Percentiles rank a stretch among this genome's conserved stretches.
phyloP scores from a whole-genome alignment of 1,284 basidiomycete species.

The Naganishia albida region DNA sequence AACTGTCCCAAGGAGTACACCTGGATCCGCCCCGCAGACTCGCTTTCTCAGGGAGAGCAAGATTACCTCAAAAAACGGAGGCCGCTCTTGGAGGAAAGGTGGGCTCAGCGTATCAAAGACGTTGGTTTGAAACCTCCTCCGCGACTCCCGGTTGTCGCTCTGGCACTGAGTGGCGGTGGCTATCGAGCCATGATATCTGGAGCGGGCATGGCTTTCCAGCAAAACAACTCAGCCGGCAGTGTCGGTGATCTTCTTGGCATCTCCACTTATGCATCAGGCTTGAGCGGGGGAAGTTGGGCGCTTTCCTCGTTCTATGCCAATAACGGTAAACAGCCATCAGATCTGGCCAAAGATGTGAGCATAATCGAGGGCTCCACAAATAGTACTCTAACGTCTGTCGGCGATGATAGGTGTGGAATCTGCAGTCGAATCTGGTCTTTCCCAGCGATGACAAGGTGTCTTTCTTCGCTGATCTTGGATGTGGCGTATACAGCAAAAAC shows the following conservation, averaged over 20 bases:
- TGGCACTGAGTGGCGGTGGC: conserved; percentile 56
- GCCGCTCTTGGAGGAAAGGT: conserved; percentile 35
- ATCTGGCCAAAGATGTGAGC: conserved; percentile 43
- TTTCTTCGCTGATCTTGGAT: conserved; percentile 52
- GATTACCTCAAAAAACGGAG: conserved; percentile 40
- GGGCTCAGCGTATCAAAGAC: conserved; percentile 37
- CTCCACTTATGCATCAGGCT: conserved; percentile 47
- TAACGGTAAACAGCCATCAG: conserved; percentile 42
- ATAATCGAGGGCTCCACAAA: no score
- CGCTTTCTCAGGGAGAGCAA: conserved; percentile 39
- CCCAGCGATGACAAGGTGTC: conserved; percentile 49
- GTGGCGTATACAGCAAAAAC: conserved; percentile 47
- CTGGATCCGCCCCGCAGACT: conserved; percentile 45
- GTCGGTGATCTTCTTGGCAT: conserved; percentile 17
- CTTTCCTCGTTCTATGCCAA: conserved; percentile 49
- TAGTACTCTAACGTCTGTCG: not conserved
- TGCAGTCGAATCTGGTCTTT: conserved; percentile 54
- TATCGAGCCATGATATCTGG: conserved; percentile 55
- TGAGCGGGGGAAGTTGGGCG: conserved; percentile 51
- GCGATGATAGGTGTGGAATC: conserved; percentile 47
- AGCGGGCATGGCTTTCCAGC: conserved; percentile 20
- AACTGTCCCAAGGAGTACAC: conserved; percentile 43
- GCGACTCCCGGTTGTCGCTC: conserved; percentile 50
- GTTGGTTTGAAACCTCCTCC: conserved; percentile 37
- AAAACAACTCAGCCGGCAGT: not conserved